Percentiles rank a stretch among this genome's conserved stretches.
These are phyloP conservation scores for Hypoxylon sp. DNA, from an alignment of 2,329 filamentous ascomycete species.

Conservation along the genomic window DNA sequence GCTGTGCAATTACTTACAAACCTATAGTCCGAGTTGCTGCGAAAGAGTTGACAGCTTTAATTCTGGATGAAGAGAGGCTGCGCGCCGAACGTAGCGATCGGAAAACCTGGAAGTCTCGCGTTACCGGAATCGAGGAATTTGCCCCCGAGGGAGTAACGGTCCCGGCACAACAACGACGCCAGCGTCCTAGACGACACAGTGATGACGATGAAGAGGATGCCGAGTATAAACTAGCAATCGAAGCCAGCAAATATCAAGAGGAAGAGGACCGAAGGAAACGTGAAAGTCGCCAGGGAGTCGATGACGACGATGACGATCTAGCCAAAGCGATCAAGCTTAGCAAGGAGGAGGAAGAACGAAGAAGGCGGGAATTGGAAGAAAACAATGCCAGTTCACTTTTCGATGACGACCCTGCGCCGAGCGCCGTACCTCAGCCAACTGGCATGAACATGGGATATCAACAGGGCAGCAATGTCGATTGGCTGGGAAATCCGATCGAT, in stretches of 20 bases:
- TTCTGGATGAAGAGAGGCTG: conserved; percentile 93
- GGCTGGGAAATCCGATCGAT: conserved; percentile 95
- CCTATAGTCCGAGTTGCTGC: conserved; percentile 88
- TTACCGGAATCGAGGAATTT: conserved; percentile 91
- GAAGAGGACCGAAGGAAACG: conserved; percentile 89
- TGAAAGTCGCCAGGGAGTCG: conserved; percentile 68
- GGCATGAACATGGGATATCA: conserved; percentile 98
- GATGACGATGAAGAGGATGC: conserved; percentile 85
- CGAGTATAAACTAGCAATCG: conserved; percentile 90
- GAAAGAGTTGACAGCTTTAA: conserved; percentile 92
- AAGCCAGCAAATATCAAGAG: conserved; percentile 95
- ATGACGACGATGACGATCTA: conserved; percentile 88
- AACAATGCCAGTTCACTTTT: conserved; percentile 90
- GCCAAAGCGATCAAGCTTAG: conserved; percentile 96
- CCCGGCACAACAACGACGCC: conserved; percentile 60
- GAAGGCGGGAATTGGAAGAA: conserved; percentile 88
- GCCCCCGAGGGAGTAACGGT: conserved; percentile 62
- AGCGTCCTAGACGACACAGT: conserved; percentile 65
- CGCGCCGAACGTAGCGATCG: conserved; percentile 91
- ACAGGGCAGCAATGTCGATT: conserved; percentile 95
- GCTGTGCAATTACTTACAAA: conserved; percentile 50
- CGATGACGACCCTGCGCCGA: conserved; percentile 77
- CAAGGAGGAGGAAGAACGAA: conserved; percentile 92
- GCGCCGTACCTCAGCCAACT: conserved; percentile 79
- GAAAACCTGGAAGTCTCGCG: conserved; percentile 96